Evolutionary conservation across 1,139 yeast species (phyloP).

Genomic region (Suhomyces yuchorum): DNA sequence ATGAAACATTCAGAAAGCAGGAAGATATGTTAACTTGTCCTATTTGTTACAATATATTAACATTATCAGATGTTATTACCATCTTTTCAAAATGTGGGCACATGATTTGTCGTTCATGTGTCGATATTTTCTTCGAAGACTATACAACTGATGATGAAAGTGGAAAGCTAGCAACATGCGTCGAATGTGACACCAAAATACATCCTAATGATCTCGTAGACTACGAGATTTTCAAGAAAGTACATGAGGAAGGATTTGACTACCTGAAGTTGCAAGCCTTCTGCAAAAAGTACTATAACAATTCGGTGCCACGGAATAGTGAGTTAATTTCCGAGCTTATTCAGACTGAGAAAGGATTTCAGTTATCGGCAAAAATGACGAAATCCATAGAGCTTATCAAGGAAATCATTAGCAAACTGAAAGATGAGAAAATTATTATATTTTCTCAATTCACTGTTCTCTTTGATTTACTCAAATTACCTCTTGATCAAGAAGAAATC

Average conservation of each 20-base stretch:
- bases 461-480: conserved; percentile 67
- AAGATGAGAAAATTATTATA: conserved; percentile 67
- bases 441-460: conserved; percentile 85
- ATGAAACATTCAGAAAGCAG: conserved; percentile 10
- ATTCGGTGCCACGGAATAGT: conserved; percentile 16
- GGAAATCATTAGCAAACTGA: conserved; percentile 41
- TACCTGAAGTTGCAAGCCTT: conserved; percentile 16
- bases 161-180: conserved; percentile 52
- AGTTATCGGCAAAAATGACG: conserved; percentile 57
- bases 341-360: conserved; percentile 34
- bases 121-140: conserved; percentile 52
- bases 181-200: conserved; percentile 46
- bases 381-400: conserved; percentile 49
- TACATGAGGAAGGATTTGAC: conserved; percentile 29
- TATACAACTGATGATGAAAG: conserved; percentile 39
- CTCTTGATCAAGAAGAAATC: conserved; percentile 51
- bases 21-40: conserved; percentile 56
- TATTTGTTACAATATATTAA: conserved; percentile 63
- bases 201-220: conserved; percentile 49
- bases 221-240: conserved; percentile 54
- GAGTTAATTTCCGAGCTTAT: conserved; percentile 32
- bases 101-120: conserved; percentile 63
- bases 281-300: conserved; percentile 11
- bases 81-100: conserved; percentile 70
- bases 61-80: conserved; percentile 42